These are phyloP conservation scores for Metschnikowia kofuensis DNA, from an alignment of 805 yeast species.

Conservation along the genomic window DNA sequence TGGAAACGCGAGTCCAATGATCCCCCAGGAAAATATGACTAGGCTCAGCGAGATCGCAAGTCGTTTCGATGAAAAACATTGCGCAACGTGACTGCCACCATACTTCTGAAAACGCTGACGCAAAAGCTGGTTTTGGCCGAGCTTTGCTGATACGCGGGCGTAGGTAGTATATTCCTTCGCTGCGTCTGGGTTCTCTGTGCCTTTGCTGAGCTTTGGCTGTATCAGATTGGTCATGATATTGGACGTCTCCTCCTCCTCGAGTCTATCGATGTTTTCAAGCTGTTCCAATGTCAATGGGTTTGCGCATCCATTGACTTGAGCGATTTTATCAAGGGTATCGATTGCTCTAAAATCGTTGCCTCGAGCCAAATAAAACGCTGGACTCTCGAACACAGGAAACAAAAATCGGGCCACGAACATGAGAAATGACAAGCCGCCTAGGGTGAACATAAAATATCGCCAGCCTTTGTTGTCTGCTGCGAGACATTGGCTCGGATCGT, in stretches of 20 bases:
- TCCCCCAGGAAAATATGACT: constrained; percentile 49
- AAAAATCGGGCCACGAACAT: constrained; percentile 33
- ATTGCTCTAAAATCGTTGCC: constrained; percentile 52
- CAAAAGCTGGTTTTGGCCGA: constrained; percentile 3
- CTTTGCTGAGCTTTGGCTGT: neutral
- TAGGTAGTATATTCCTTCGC: neutral
- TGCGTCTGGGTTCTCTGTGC: neutral
- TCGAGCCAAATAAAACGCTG: constrained; percentile 50
- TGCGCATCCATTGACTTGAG: constrained; percentile 42
- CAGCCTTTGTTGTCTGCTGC: constrained; percentile 54
- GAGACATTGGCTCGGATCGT: constrained; percentile 30
- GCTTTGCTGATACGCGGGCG: neutral
- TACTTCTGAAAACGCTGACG: constrained; percentile 18
- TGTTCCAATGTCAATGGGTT: constrained; percentile 46
- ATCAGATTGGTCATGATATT: neutral
- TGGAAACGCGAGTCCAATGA: constrained; percentile 30
- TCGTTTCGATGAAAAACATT: constrained; percentile 45
- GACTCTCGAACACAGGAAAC: constrained; percentile 50
- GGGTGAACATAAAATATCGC: constrained; percentile 52
- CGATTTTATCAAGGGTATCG: constrained; percentile 42
- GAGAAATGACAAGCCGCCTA: constrained; percentile 45
- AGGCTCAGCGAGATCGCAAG: constrained; percentile 45
- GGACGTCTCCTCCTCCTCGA: constrained; percentile 14
- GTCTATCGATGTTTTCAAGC: constrained; percentile 42
- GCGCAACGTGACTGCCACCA: constrained; percentile 37